These are phyloP conservation scores for Oleoguttula mirabilis DNA, from an alignment of 495 filamentous ascomycete species.

Conservation along the genomic window DNA sequence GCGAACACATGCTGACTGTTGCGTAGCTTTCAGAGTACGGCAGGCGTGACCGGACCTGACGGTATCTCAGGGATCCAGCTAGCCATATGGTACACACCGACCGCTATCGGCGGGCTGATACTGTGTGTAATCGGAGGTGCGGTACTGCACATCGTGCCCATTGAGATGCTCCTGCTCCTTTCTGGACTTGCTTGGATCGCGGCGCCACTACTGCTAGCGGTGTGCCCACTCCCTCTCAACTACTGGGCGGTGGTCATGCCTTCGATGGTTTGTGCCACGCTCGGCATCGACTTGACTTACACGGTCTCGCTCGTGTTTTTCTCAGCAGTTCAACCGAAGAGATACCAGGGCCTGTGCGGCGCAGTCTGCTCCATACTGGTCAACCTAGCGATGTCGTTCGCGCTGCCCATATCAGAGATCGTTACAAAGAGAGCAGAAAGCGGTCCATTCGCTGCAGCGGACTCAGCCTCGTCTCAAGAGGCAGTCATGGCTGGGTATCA, in stretches of 20 bases:
- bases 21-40: conserved; percentile 8
- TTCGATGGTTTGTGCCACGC: conserved; percentile 66
- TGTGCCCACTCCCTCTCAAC: conserved; percentile 49
- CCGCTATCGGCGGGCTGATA: conserved; percentile 63
- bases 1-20: conserved; percentile 20
- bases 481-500: conserved; percentile 18
- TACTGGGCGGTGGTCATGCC: conserved; percentile 70
- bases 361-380: conserved; percentile 39
- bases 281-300: conserved; percentile 76
- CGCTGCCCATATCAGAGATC: conserved; percentile 65
- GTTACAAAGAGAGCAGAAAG: conserved; percentile 37
- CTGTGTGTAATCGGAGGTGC: conserved; percentile 60
- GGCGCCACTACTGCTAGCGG: conserved; percentile 62
- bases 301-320: conserved; percentile 79
- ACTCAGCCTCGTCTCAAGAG: not conserved
- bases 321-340: conserved; percentile 57
- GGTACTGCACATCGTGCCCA: conserved; percentile 61
- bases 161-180: conserved; percentile 56
- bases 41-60: conserved; percentile 60
- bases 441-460: not conserved
- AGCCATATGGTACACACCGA: conserved; percentile 68
- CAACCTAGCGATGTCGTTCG: conserved; percentile 73
- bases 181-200: conserved; percentile 55
- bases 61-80: conserved; percentile 49
- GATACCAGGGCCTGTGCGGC: conserved; percentile 64